Percentiles rank a stretch among this genome's conserved stretches.
Evolutionary conservation across 495 filamentous ascomycete species (phyloP).

Genomic region (Pseudomonodictys pantanalensis): DNA sequence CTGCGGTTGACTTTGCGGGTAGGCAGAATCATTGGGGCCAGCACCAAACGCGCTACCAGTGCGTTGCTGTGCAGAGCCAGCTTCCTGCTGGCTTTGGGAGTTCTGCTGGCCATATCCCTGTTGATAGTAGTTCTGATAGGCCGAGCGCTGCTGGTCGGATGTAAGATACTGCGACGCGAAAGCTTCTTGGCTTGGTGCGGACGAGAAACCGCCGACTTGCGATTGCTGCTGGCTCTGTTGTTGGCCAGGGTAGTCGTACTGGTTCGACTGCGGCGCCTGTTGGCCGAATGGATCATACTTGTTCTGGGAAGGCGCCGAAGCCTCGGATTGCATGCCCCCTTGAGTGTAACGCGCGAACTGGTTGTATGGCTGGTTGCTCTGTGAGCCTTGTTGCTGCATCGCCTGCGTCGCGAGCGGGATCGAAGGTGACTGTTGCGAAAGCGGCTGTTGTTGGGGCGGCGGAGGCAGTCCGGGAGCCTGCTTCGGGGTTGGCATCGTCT

Average conservation of each 20-base stretch:
- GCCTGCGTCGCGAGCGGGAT: constrained; percentile 50
- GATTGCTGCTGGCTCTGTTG: constrained; percentile 45
- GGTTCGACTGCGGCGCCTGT: constrained; percentile 56
- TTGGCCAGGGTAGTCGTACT: constrained; percentile 56
- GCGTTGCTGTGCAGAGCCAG: constrained; percentile 63
- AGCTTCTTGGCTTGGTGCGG: constrained; percentile 74
- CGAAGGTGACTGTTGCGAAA: constrained; percentile 46
- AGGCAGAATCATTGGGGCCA: constrained; percentile 66
- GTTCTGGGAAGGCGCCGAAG: constrained; percentile 66
- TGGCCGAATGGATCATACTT: constrained; percentile 84
- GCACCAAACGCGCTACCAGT: constrained; percentile 73
- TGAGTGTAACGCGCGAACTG: constrained; percentile 72
- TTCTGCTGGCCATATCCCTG: constrained; percentile 70
- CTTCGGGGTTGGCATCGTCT: constrained; percentile 41
- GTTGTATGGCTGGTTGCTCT: constrained; percentile 46
- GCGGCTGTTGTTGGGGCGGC: constrained; percentile 40
- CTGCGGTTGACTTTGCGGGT: constrained; percentile 43
- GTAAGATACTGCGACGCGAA: constrained; percentile 80
- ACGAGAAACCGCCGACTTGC: constrained; percentile 61
- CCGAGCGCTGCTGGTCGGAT: constrained; percentile 67
- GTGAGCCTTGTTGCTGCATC: constrained; percentile 38
- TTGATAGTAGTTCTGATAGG: constrained; percentile 78
- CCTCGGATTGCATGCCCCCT: constrained; percentile 54
- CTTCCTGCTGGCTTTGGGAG: constrained; percentile 67
- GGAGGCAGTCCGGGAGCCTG: constrained; percentile 50